A percentile compares a stretch with the other conserved stretches of the same genome.
phyloP scores from a whole-genome alignment of 2,329 filamentous ascomycete species.

The Gyromitra esculenta region DNA sequence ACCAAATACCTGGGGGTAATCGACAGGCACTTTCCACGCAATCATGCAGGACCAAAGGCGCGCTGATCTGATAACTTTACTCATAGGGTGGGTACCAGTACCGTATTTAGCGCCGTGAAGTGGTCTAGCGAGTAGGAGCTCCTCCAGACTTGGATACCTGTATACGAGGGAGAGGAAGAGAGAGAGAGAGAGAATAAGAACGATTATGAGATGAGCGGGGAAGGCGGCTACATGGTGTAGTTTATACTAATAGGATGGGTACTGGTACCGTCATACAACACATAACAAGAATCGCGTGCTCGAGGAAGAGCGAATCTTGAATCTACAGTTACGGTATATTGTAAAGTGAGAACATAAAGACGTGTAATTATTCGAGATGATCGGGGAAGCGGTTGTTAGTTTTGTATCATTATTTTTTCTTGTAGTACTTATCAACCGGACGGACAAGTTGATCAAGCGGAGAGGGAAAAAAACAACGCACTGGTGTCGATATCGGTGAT shows the following conservation, averaged over 20 bases:
- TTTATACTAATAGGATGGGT: constrained; percentile 4
- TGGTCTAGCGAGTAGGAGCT: constrained; percentile 10
- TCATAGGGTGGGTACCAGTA: constrained; percentile 30
- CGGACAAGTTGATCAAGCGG: background rate
- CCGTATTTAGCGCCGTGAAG: background rate
- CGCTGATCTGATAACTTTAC: constrained; percentile 14
- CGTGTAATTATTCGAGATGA: background rate
- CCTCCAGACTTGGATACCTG: background rate
- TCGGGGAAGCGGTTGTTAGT: constrained; percentile 13
- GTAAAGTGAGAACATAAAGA: background rate
- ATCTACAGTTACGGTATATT: constrained; percentile 3
- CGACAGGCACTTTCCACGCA: constrained; percentile 17
- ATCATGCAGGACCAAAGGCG: constrained; percentile 6
- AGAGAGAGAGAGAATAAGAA: background rate
- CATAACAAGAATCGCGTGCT: background rate
- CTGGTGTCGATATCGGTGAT: background rate
- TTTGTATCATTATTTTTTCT: background rate
- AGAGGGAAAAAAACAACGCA: constrained; percentile 13
- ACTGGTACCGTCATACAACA: background rate
- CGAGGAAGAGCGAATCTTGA: constrained; percentile 9
- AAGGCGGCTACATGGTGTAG: background rate
- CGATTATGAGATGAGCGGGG: background rate
- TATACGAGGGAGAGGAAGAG: background rate
- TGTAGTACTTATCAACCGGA: background rate
- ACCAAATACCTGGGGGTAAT: constrained; percentile 40